These are phyloP conservation scores for Panicum miliaceum DNA, from an alignment of 176 grass and related monocot genomes.

Conservation along the genomic window DNA sequence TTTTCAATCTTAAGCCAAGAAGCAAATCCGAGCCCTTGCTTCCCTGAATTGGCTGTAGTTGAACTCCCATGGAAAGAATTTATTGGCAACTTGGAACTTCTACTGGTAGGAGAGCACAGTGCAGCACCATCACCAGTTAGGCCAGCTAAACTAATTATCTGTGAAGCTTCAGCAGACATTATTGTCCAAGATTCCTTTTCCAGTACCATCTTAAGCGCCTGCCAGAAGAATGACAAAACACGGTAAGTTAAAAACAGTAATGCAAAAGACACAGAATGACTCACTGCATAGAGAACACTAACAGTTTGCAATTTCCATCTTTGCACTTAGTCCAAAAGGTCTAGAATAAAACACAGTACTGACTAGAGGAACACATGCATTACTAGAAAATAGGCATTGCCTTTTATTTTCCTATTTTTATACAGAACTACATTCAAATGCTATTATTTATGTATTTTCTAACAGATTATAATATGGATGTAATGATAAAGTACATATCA, in stretches of 20 bases:
- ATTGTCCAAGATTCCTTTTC: conserved; percentile 96
- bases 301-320: not conserved
- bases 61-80: conserved; percentile 56
- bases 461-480: conserved; percentile 15
- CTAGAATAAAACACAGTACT: conserved; percentile 5
- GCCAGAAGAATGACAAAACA: conserved; percentile 33
- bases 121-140: conserved; percentile 95
- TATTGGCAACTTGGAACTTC: conserved; percentile 50
- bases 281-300: conserved; percentile 10
- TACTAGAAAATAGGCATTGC: conserved; percentile 17
- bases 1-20: conserved; percentile 77
- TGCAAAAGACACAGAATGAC: conserved; percentile 20
- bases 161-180: conserved; percentile 72
- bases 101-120: conserved; percentile 60
- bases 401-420: not conserved
- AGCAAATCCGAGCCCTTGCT: conserved; percentile 69
- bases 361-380: conserved; percentile 28
- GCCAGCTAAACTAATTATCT: conserved; percentile 92
- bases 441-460: not conserved
- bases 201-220: conserved; percentile 98
- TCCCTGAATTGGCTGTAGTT: conserved; percentile 50
- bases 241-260: conserved; percentile 19
- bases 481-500: conserved; percentile 26
- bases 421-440: conserved; percentile 7
- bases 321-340: not conserved